Conservation (phyloP, 2,329 filamentous ascomycete genomes). For the Diaporthe velutina region DNA sequence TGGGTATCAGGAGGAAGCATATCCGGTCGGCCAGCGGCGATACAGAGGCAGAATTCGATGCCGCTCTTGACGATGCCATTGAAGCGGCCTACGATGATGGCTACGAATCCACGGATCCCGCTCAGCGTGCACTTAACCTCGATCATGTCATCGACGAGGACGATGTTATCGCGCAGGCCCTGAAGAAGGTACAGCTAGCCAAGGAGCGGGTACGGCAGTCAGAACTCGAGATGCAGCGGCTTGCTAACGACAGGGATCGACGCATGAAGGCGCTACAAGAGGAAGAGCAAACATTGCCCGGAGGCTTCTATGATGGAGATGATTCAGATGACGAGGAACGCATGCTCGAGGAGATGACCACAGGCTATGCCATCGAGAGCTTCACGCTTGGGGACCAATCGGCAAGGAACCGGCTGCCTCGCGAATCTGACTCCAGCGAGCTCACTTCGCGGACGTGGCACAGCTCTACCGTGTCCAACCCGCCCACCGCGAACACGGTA, state of each 20-base stretch:
- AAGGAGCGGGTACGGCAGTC: conserved; percentile 82
- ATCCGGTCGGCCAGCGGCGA: conserved; percentile 76
- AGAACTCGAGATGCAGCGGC: conserved; percentile 76
- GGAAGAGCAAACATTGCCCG: conserved; percentile 57
- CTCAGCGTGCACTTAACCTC: background rate
- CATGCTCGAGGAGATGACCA: conserved; percentile 88
- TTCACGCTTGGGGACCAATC: conserved; percentile 80
- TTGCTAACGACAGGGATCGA: conserved; percentile 72
- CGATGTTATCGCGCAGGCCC: conserved; percentile 65
- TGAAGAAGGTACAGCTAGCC: conserved; percentile 79
- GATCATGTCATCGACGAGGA: conserved; percentile 47
- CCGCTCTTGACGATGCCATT: conserved; percentile 92
- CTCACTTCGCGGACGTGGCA: conserved; percentile 85
- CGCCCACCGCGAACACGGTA: conserved; percentile 75
- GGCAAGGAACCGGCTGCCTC: conserved; percentile 75
- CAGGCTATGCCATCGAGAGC: conserved; percentile 84
- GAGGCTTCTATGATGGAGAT: conserved; percentile 73
- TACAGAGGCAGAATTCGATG: conserved; percentile 92
- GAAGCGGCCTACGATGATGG: conserved; percentile 96
- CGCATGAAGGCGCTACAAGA: conserved; percentile 58
- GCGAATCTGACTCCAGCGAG: conserved; percentile 86
- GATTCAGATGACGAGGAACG: conserved; percentile 81
- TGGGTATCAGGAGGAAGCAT: conserved; percentile 76
- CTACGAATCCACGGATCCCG: conserved; percentile 69
- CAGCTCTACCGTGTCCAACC: conserved; percentile 81